Evolutionary conservation across 148 eudicot genomes (phyloP).

Genomic region (Gaultheria prostrata): DNA sequence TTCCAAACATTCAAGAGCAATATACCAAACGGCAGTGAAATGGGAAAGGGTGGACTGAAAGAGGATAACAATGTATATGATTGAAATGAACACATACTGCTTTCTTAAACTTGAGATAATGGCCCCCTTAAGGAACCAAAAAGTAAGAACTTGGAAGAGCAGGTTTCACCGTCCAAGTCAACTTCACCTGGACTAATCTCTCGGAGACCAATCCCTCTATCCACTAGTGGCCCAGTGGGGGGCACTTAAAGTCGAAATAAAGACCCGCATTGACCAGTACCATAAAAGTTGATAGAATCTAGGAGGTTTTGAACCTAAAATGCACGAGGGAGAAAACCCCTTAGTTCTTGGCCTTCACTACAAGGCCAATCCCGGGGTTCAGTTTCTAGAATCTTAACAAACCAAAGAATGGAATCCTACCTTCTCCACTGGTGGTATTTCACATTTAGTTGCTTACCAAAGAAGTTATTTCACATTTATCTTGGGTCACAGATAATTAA

Average conservation of each 20-base stretch:
- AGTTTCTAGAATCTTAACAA: neutral
- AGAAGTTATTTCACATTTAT: neutral
- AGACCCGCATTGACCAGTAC: neutral
- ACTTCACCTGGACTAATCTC: neutral
- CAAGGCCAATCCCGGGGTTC: neutral
- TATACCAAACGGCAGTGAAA: neutral
- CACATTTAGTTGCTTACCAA: neutral
- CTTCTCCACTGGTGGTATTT: neutral
- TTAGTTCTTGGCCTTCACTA: neutral
- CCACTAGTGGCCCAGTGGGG: too few relatives aligned
- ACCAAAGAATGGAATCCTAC: neutral
- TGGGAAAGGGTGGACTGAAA: neutral
- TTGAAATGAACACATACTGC: neutral
- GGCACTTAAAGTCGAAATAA: neutral
- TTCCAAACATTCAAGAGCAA: neutral
- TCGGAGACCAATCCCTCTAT: neutral
- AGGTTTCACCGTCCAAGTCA: neutral
- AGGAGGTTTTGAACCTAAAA: neutral
- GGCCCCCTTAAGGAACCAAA: neutral
- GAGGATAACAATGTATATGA: neutral
- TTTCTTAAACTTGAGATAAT: neutral
- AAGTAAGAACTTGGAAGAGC: neutral
- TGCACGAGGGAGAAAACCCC: neutral
- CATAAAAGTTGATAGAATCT: neutral
- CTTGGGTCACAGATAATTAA: neutral